Evolutionary conservation across 371 early-diverging fungal genomes (phyloP), one percentile per base, ranked within the genome.

Genomic region (Mycotypha africana): DNA sequence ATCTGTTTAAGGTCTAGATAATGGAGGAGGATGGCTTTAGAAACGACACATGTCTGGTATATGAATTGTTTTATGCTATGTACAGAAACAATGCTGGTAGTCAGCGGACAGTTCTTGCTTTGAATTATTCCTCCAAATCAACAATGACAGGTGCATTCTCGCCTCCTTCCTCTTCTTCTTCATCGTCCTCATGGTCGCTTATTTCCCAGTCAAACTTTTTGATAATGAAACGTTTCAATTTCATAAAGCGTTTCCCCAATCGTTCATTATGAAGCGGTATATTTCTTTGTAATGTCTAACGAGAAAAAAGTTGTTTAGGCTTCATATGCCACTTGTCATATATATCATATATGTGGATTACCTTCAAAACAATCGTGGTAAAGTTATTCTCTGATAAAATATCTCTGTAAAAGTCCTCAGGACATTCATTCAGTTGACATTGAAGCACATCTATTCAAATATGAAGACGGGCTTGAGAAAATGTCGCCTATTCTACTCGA

Each of bases 401-500:
- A 49, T 88, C 86, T 1, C 75, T 49, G 47, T 86, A 91, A 56
- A 93, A 92, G 53, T 92, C 93, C 2, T 60, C 58, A 6, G 92
- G 92, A 47, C 88, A 90, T 58, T 86, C 91, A 16, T 68, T 62
- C 17, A 93, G 61, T 48, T 93, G 94, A 12, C 38, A 23, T 6
- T 67, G 42, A 1, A 93, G 48, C 7, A 79, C 63, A 28, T 68
- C 80, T 74, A 67, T 15, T 22, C 31, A 51, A n/a, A n/a, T n/a
- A n/a, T n/a, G n/a, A n/a, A n/a, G n/a, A n/a, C n/a, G n/a, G n/a
- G n/a, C n/a, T n/a, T n/a, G n/a, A n/a, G n/a, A n/a, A n/a, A n/a
- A n/a, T n/a, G n/a, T n/a, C n/a, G n/a, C n/a, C n/a, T n/a, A n/a
- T n/a, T n/a, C n/a, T n/a, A n/a, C n/a, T n/a, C n/a, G n/a, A n/a